Percentiles rank a stretch among this genome's conserved stretches.
These are phyloP conservation scores for Hypoxylon sp. DNA, from an alignment of 2,329 filamentous ascomycete species.

Conservation along the genomic window DNA sequence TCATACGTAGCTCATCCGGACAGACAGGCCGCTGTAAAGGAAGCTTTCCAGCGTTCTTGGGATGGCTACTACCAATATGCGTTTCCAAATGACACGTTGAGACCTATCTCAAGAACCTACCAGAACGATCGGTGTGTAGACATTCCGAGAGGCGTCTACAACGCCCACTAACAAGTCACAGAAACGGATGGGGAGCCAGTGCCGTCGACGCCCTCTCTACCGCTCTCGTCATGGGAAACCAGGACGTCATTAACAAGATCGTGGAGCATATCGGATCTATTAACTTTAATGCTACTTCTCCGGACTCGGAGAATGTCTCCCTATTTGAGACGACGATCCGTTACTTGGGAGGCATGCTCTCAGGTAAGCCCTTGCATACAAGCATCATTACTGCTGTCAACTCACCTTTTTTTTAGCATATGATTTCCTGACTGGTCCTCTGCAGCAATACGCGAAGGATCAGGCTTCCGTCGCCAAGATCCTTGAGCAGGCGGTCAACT, in stretches of 20 bases:
- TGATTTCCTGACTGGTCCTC: constrained; percentile 78
- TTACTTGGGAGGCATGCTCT: constrained; percentile 84
- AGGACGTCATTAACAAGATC: constrained; percentile 76
- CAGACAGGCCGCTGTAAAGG: constrained; percentile 72
- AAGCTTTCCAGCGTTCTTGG: constrained; percentile 79
- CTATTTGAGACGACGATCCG: constrained; percentile 93
- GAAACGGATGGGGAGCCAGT: constrained; percentile 87
- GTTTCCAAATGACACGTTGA: constrained; percentile 82
- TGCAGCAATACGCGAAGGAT: constrained; percentile 62
- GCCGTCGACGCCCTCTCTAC: constrained; percentile 86
- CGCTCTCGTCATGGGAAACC: constrained; percentile 80
- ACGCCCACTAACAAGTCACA: constrained; percentile 54
- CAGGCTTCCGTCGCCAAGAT: constrained; percentile 67
- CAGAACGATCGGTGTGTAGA: constrained; percentile 75
- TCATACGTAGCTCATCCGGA: constrained; percentile 53
- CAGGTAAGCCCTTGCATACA: constrained; percentile 62
- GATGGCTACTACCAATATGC: constrained; percentile 79
- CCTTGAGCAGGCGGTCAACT: constrained; percentile 73
- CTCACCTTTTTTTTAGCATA: constrained; percentile 62
- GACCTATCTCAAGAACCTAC: constrained; percentile 74
- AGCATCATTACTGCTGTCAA: constrained; percentile 6
- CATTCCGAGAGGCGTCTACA: neutral
- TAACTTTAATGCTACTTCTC: constrained; percentile 74
- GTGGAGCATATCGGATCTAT: constrained; percentile 77
- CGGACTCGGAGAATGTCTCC: constrained; percentile 67